Evolutionary conservation across 371 early-diverging fungal genomes (phyloP), one percentile per base, ranked within the genome.

Genomic region (Mortierella sp.): DNA sequence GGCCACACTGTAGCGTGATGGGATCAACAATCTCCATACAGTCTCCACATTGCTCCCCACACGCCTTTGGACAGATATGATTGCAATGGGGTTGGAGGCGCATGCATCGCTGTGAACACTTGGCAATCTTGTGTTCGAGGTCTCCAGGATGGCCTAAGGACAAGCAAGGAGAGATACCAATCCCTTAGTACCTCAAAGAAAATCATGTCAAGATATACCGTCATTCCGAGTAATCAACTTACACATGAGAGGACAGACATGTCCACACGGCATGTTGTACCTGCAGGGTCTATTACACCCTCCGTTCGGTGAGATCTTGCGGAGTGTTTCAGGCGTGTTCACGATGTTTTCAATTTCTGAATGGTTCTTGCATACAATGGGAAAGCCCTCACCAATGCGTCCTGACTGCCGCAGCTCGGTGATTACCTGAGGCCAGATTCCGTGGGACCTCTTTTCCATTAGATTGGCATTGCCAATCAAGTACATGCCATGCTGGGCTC

Each of bases 401-500:
- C 59, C 80, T 18, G 74, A 27, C 4, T 19, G 12, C 0, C 45
- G 19, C 13, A 83, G 61, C 16, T 76, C 78, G 3, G 48, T 14
- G 4, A 80, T 46, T 3, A 83, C 61, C 0, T 24, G 18, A 24
- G 64, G 61, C 86, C 86, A 86, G 24, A 83, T 64, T 12, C 63
- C 69, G 24, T 67, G 51, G 56, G 56, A 60, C 5, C 24, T 23
- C 3, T 56, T 31, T 18, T 51, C 53, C 60, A 86, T 72, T 14
- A 85, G 52, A 0, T 46, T 38, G 1, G 80, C 72, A 47, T 85
- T 82, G 14, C 91, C 91, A n/a, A 91, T 47, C 4, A 91, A 31
- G 49, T 81, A 85, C 81, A 90, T 80, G 4, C 82, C 81, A 42
- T 80, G 80, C 39, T 67, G 54, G 0, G 93, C 92, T 58, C 95